phyloP scores from a whole-genome alignment of 2,329 filamentous ascomycete genomes.

The Fusarium nurragi region DNA sequence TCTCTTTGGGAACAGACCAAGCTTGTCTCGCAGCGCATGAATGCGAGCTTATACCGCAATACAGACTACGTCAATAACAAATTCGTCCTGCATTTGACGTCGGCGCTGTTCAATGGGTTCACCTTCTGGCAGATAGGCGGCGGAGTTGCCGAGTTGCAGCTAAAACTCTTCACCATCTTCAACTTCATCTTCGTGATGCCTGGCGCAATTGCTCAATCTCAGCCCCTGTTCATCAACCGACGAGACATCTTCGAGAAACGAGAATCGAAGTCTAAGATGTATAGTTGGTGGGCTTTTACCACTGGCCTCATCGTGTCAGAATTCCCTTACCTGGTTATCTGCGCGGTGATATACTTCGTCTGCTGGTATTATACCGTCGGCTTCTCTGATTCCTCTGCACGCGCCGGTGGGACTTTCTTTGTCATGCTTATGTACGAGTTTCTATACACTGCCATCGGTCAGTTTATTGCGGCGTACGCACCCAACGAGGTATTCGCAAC shows the following conservation, averaged over 20 bases:
- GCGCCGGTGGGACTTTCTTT: constrained; percentile 63
- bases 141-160: constrained; percentile 60
- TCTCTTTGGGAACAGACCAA: constrained; percentile 70
- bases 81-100: constrained; percentile 63
- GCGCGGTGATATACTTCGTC: constrained; percentile 58
- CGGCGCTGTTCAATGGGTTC: constrained; percentile 69
- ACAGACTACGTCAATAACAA: constrained; percentile 74
- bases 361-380: constrained; percentile 70
- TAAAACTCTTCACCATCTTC: constrained; percentile 68
- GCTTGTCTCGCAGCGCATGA: constrained; percentile 71
- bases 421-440: constrained; percentile 69
- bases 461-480: constrained; percentile 70
- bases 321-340: constrained; percentile 57
- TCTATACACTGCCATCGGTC: constrained; percentile 68
- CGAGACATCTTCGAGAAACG: constrained; percentile 60
- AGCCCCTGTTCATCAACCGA: constrained; percentile 59
- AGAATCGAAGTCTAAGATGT: constrained; percentile 63
- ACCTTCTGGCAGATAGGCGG: constrained; percentile 68
- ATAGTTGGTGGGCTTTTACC: constrained; percentile 68
- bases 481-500: constrained; percentile 69
- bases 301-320: constrained; percentile 61
- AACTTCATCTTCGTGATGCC: constrained; percentile 71
- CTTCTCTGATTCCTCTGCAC: constrained; percentile 54
- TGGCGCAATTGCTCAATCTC: constrained; percentile 60
- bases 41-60: constrained; percentile 71